Percentiles rank a stretch among this genome's conserved stretches.
These are phyloP conservation scores for Ophiobolus disseminans DNA, from an alignment of 2,329 filamentous ascomycete genomes.

Conservation along the genomic window DNA sequence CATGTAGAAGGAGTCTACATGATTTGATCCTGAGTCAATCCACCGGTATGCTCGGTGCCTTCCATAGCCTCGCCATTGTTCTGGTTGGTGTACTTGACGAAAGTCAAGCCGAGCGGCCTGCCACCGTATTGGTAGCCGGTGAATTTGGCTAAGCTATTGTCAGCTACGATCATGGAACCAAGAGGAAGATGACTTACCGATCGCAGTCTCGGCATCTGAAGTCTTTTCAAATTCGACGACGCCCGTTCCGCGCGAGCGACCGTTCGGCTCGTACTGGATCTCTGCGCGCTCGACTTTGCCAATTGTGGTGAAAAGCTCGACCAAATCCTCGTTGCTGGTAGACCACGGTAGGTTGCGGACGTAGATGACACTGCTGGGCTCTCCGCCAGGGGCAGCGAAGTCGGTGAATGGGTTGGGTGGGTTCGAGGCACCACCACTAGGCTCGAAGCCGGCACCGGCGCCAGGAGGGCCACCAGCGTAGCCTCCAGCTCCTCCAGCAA, in stretches of 20 bases:
- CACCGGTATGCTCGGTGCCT: constrained; percentile 70
- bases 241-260: constrained; percentile 90
- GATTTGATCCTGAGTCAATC: constrained; percentile 96
- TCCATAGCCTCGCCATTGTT: constrained; percentile 76
- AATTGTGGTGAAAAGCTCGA: constrained; percentile 97
- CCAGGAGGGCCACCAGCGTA: constrained; percentile 51
- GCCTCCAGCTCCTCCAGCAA: constrained; percentile 56
- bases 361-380: constrained; percentile 84
- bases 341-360: constrained; percentile 99
- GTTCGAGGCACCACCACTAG: constrained; percentile 57
- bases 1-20: no score
- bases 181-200: constrained; percentile 61
- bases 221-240: constrained; percentile 91
- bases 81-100: constrained; percentile 87
- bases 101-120: constrained; percentile 89
- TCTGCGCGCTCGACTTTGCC: constrained; percentile 98
- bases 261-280: constrained; percentile 97
- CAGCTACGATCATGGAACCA: constrained; percentile 20
- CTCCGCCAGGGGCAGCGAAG: constrained; percentile 84
- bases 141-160: constrained; percentile 74
- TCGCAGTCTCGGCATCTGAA: constrained; percentile 89
- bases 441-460: constrained; percentile 54
- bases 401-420: constrained; percentile 93
- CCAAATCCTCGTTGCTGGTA: constrained; percentile 95
- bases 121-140: constrained; percentile 97